These are phyloP conservation scores for Streptanthus diversifolius DNA, from an alignment of 345 rosid genomes.

Conservation along the genomic window DNA sequence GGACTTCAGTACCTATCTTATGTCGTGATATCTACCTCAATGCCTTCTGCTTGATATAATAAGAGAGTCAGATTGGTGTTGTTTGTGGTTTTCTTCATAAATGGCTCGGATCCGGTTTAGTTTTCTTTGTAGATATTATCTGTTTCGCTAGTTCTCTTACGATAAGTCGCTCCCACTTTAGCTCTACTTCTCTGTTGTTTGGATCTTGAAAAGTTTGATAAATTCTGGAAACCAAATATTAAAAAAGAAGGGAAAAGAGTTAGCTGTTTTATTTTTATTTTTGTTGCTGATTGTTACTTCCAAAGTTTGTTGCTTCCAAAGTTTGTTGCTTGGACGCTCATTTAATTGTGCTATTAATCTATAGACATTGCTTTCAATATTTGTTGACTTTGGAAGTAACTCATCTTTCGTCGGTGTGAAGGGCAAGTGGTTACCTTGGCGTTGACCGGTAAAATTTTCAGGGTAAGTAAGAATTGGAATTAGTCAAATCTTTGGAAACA, in stretches of 20 bases:
- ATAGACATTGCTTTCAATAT: neutral
- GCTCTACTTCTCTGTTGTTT: conserved; percentile 17
- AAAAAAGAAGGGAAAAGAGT: neutral
- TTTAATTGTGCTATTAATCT: neutral
- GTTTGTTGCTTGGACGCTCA: neutral
- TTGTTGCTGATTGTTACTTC: neutral
- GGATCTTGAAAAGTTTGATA: conserved; percentile 5
- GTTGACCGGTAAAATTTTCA: neutral
- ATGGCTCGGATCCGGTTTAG: neutral
- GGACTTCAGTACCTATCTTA: conserved; percentile 70
- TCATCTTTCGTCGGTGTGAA: neutral
- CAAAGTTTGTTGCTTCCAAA: neutral
- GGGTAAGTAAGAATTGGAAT: neutral
- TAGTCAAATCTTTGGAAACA: neutral
- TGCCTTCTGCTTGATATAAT: conserved; percentile 52
- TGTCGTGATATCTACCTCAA: conserved; percentile 65
- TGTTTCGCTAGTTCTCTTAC: conserved; percentile 7
- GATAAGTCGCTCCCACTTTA: conserved; percentile 6
- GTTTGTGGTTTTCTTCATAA: neutral
- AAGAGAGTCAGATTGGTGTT: conserved; percentile 5
- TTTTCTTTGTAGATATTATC: conserved; percentile 19
- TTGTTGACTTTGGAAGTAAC: neutral
- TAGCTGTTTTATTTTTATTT: too few relatives aligned
- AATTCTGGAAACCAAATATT: conserved; percentile 10
- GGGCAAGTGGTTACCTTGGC: neutral